Percentiles rank a stretch among this genome's conserved stretches.
Conservation (phyloP, 257 asterid species). For the Forsythia suspensa region DNA sequence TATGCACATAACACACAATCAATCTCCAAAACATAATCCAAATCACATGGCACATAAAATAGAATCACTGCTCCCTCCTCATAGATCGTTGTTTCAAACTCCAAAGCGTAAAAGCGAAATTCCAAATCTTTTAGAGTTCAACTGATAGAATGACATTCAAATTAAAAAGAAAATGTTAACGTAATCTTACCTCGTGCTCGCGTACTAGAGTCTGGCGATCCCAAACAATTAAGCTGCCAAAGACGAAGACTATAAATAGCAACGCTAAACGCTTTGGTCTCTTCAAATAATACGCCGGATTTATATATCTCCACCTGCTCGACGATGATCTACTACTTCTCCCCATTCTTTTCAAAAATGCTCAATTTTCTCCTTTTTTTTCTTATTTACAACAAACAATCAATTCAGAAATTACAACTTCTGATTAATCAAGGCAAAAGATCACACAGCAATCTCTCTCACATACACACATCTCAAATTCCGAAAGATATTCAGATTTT, state of each 20-base stretch:
- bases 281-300: slow-evolving; percentile 90
- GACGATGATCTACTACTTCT: slow-evolving; percentile 65
- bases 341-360: slow-evolving; percentile 46
- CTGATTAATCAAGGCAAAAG: neutral
- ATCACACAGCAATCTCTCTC: neutral
- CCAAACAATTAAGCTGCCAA: slow-evolving; percentile 66
- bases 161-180: neutral
- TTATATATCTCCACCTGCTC: slow-evolving; percentile 57
- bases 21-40: neutral
- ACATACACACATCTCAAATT: neutral
- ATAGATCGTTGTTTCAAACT: neutral
- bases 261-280: slow-evolving; percentile 88
- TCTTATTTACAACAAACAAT: neutral
- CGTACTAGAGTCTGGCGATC: slow-evolving; percentile 92
- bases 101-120: neutral
- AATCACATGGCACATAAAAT: neutral
- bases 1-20: neutral
- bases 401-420: neutral
- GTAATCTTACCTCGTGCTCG: slow-evolving; percentile 76
- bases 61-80: neutral
- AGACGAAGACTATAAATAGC: slow-evolving; percentile 66
- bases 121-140: neutral
- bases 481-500: neutral
- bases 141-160: neutral
- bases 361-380: neutral